These are phyloP conservation scores for Aspergillus oerlinghausenensis DNA, from an alignment of 2,329 filamentous ascomycete species.

Conservation along the genomic window DNA sequence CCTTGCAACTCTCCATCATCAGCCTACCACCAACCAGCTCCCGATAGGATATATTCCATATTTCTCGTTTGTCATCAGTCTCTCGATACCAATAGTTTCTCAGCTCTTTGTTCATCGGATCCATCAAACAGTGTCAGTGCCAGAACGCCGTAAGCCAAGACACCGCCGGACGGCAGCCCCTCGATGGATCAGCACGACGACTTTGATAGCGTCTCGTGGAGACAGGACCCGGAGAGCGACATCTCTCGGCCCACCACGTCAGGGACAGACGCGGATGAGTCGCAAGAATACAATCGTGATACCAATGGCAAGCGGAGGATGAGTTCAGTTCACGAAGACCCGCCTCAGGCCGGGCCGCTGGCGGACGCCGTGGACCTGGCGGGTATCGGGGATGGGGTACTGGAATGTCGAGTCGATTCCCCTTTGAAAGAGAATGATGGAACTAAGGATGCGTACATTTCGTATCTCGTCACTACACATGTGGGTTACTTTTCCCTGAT, in stretches of 20 bases:
- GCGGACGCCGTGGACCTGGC: slow-evolving; percentile 57
- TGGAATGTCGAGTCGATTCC: slow-evolving; percentile 77
- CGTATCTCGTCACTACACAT: slow-evolving; percentile 87
- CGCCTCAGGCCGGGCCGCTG: slow-evolving; percentile 44
- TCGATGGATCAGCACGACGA: slow-evolving; percentile 56
- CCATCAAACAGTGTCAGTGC: background rate
- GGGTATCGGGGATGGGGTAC: slow-evolving; percentile 64
- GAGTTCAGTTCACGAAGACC: slow-evolving; percentile 43
- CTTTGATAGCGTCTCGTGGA: slow-evolving; percentile 79
- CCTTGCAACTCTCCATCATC: slow-evolving; percentile 11
- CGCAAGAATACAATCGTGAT: slow-evolving; percentile 32
- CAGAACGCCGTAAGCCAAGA: slow-evolving; percentile 1
- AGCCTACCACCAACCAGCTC: slow-evolving; percentile 2
- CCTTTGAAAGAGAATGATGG: slow-evolving; percentile 95
- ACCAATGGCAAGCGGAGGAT: slow-evolving; percentile 47
- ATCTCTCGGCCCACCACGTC: slow-evolving; percentile 38
- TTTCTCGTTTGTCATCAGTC: background rate
- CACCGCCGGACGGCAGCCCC: slow-evolving; percentile 14
- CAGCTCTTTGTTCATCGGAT: background rate
- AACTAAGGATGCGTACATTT: slow-evolving; percentile 93
- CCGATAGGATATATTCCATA: background rate
- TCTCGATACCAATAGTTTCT: background rate
- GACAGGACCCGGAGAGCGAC: slow-evolving; percentile 54
- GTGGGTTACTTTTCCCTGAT: slow-evolving; percentile 47
- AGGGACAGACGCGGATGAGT: slow-evolving; percentile 38